phyloP scores from a whole-genome alignment of 345 rosid genomes.

The Chamaenerion angustifolium region DNA sequence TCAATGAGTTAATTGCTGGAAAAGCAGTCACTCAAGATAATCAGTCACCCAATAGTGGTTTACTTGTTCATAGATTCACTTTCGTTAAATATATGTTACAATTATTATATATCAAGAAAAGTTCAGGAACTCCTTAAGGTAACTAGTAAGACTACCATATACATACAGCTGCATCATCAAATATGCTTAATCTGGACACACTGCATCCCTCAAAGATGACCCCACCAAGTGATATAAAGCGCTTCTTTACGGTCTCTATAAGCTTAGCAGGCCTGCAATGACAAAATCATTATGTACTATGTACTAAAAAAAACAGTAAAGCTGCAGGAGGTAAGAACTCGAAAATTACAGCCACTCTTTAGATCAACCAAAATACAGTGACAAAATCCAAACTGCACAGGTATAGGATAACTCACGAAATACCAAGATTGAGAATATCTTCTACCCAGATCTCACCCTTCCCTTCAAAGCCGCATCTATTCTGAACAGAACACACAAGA shows the following conservation, averaged over 20 bases:
- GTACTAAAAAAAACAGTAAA: neutral
- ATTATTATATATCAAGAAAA: neutral
- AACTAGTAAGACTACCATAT: neutral
- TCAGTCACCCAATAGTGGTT: too few relatives aligned
- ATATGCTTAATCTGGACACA: slow-evolving; percentile 42
- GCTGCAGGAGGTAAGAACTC: too few relatives aligned
- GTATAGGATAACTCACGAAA: slow-evolving; percentile 54
- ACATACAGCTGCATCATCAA: slow-evolving; percentile 72
- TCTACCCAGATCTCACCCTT: slow-evolving; percentile 91
- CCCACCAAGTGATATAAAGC: slow-evolving; percentile 70
- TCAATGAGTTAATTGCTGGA: neutral
- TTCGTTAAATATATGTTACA: too few relatives aligned
- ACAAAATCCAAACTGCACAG: neutral
- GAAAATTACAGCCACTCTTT: too few relatives aligned
- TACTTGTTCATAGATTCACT: too few relatives aligned
- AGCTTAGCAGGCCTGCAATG: slow-evolving; percentile 70
- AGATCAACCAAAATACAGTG: slow-evolving; percentile 3
- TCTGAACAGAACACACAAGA: slow-evolving; percentile 33
- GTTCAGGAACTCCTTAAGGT: neutral
- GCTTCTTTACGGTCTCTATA: slow-evolving; percentile 61
- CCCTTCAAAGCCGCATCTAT: slow-evolving; percentile 84
- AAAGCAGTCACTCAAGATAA: too few relatives aligned
- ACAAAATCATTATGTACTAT: slow-evolving; percentile 3
- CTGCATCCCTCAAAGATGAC: slow-evolving; percentile 69
- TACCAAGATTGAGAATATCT: slow-evolving; percentile 88